phyloP scores from a whole-genome alignment of 805 yeast genomes.

The Ogataea glucozyma region DNA sequence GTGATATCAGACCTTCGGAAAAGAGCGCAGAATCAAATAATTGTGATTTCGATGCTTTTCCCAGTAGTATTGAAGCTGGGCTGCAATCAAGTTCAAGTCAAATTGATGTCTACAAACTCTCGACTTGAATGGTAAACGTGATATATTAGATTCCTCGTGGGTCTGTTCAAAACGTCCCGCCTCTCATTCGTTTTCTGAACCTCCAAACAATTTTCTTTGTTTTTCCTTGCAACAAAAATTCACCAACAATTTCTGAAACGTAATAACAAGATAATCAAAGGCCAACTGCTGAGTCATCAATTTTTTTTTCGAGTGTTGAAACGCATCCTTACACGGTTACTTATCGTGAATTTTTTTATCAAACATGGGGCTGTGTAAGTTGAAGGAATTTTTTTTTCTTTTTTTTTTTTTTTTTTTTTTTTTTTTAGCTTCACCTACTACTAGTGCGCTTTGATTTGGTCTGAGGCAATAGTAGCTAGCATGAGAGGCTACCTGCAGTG shows the following conservation, averaged over 20 bases:
- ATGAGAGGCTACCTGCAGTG: no score
- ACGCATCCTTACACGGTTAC: slow-evolving; percentile 2
- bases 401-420: not conserved
- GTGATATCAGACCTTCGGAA: no score
- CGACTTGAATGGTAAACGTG: no score
- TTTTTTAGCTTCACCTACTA: no score
- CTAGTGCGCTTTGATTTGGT: no score
- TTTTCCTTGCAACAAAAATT: slow-evolving; percentile 6
- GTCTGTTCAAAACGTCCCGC: not conserved
- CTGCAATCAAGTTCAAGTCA: not conserved
- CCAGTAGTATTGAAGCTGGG: not conserved
- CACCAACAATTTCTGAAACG: not conserved
- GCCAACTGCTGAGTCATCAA: not conserved
- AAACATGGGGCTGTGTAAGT: slow-evolving; percentile 2
- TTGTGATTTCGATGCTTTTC: not conserved
- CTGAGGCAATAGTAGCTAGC: no score
- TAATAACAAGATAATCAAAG: not conserved
- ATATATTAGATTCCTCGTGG: no score
- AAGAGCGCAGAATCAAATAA: not conserved
- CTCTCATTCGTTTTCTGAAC: slow-evolving; percentile 1
- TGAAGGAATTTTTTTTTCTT: not conserved
- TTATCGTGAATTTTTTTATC: not conserved
- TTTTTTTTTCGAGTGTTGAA: not conserved
- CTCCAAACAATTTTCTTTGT: slow-evolving; percentile 8
- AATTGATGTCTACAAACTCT: no score